phyloP scores from a whole-genome alignment of 805 yeast genomes.

The Zygosaccharomyces rouxii region DNA sequence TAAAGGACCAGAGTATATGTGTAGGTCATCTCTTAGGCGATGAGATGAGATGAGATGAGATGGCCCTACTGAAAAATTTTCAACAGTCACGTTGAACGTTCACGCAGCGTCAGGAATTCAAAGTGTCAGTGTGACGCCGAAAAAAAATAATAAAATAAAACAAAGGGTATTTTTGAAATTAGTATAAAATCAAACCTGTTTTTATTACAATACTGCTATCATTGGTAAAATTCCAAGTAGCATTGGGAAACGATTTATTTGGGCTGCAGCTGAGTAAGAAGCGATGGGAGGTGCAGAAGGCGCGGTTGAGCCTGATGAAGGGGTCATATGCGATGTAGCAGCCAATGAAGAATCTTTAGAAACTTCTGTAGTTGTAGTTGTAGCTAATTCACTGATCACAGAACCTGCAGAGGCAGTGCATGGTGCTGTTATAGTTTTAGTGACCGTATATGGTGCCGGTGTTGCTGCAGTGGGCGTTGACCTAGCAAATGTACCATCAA shows the following conservation, averaged over 20 bases:
- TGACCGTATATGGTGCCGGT: not conserved
- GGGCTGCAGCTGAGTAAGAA: not conserved
- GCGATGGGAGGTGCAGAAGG: not conserved
- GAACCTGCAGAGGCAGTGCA: not conserved
- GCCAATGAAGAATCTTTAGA: not conserved
- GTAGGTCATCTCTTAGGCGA: slow-evolving; percentile 6
- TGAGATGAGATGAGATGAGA: slow-evolving; percentile 17
- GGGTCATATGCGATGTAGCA: slow-evolving; percentile 1
- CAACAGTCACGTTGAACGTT: slow-evolving; percentile 6
- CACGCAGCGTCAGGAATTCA: not conserved
- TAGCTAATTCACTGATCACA: not conserved
- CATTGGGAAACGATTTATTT: not conserved
- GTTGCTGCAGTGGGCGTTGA: too few relatives aligned
- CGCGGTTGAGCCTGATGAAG: not conserved
- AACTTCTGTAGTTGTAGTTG: not conserved
- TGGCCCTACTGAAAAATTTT: slow-evolving; percentile 14
- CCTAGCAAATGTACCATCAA: not conserved
- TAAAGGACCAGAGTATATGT: slow-evolving; percentile 1
- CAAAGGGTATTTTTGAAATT: not conserved
- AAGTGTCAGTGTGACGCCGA: slow-evolving; percentile 3
- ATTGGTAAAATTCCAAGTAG: not conserved
- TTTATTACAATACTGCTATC: not conserved
- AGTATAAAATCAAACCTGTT: not conserved
- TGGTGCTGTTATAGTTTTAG: not conserved
- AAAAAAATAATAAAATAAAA: not conserved